A percentile compares a stretch with the other conserved stretches of the same genome.
These are phyloP conservation scores for Cystofilobasidium bisporidii DNA, from an alignment of 768 basidiomycete genomes.

Conservation along the genomic window DNA sequence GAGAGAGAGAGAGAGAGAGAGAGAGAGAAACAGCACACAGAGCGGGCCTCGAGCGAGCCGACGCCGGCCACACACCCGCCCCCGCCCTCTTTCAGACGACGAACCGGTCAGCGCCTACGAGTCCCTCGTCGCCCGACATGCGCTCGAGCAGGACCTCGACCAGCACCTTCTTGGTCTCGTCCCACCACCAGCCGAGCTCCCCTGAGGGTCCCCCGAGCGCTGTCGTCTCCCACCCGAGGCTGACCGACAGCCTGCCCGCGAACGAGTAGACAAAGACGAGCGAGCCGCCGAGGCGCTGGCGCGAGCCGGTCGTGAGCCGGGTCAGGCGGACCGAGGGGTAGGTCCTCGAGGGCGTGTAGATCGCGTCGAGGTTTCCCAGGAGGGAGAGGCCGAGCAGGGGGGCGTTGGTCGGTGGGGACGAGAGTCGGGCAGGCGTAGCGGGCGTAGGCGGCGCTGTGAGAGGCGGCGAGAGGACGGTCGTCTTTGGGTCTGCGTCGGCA, in stretches of 20 bases:
- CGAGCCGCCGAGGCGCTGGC: conserved; percentile 65
- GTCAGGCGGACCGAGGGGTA: conserved; percentile 42
- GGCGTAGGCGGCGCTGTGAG: not conserved
- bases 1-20: too few relatives aligned
- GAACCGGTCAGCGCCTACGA: too few relatives aligned
- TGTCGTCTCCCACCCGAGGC: conserved; percentile 66
- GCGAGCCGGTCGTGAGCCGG: conserved; percentile 68
- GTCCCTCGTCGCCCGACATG: too few relatives aligned
- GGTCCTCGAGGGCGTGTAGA: conserved; percentile 5
- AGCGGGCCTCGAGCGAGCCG: too few relatives aligned
- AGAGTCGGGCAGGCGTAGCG: not conserved
- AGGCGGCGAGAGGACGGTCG: not conserved
- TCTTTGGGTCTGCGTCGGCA: too few relatives aligned
- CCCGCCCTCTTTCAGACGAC: too few relatives aligned
- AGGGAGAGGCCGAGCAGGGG: conserved; percentile 26
- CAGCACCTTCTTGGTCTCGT: too few relatives aligned
- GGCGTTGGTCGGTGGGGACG: not conserved
- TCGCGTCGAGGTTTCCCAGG: conserved; percentile 25
- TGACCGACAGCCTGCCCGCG: conserved; percentile 56
- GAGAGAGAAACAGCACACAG: too few relatives aligned
- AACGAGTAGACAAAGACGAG: conserved; percentile 56
- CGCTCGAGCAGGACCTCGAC: too few relatives aligned
- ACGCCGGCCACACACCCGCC: too few relatives aligned
- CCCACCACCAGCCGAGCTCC: too few relatives aligned
- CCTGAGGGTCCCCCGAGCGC: conserved; percentile 46